Conservation (phyloP, 495 filamentous ascomycete genomes). For the Xylaria nigripes region DNA sequence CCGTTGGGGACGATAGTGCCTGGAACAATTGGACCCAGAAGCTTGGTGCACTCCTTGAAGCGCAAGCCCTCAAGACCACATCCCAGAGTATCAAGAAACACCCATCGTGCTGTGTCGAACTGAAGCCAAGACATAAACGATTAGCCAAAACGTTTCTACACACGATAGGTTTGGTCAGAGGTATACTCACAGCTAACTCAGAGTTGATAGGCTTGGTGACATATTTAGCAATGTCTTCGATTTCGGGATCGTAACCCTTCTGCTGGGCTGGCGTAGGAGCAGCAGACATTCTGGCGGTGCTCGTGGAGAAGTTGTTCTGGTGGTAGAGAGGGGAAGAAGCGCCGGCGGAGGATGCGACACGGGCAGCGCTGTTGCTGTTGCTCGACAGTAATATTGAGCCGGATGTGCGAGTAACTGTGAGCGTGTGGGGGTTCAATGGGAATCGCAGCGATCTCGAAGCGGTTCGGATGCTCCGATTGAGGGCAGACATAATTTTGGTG, state of each 20-base stretch:
- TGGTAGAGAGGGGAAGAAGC: slow-evolving; percentile 16
- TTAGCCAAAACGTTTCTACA: slow-evolving; percentile 15
- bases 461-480: slow-evolving; percentile 24
- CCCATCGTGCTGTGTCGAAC: slow-evolving; percentile 87
- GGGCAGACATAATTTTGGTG: slow-evolving; percentile 24
- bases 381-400: slow-evolving; percentile 17
- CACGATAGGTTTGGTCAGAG: background rate
- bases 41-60: slow-evolving; percentile 91
- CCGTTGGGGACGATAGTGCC: slow-evolving; percentile 92
- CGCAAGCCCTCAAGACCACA: slow-evolving; percentile 92
- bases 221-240: slow-evolving; percentile 88
- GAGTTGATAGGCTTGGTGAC: slow-evolving; percentile 85
- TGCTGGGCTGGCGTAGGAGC: slow-evolving; percentile 40
- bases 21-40: slow-evolving; percentile 86
- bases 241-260: slow-evolving; percentile 76
- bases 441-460: slow-evolving; percentile 28
- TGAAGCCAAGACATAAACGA: slow-evolving; percentile 29
- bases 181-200: slow-evolving; percentile 70
- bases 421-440: slow-evolving; percentile 16
- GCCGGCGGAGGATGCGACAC: slow-evolving; percentile 7
- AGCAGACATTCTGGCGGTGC: slow-evolving; percentile 45
- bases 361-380: slow-evolving; percentile 8
- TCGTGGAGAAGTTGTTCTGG: slow-evolving; percentile 47
- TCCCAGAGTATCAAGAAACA: slow-evolving; percentile 90
- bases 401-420: slow-evolving; percentile 13